Conservation (phyloP, 2,329 filamentous ascomycete species). For the Pseudogymnoascus verrucosus region DNA sequence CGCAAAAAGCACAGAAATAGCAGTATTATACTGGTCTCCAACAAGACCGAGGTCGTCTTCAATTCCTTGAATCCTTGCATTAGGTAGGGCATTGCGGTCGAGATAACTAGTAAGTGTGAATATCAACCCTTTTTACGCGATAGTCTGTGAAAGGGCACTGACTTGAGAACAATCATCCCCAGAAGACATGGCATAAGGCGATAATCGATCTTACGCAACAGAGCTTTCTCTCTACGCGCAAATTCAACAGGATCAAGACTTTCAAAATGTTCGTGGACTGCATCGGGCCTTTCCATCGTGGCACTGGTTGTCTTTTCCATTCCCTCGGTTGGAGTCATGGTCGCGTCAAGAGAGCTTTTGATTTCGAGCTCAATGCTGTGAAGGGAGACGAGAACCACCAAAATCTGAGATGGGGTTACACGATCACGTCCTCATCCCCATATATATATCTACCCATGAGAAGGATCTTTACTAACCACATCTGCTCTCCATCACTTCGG, state of each 20-base stretch:
- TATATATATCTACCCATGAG: not conserved
- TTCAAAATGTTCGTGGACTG: not conserved
- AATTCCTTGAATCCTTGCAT: slow-evolving; percentile 18
- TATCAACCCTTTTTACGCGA: not conserved
- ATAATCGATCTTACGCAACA: slow-evolving; percentile 17
- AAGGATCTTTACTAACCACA: not conserved
- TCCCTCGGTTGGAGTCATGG: not conserved
- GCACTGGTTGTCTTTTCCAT: not conserved
- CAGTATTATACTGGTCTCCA: slow-evolving; percentile 32
- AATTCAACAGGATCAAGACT: not conserved
- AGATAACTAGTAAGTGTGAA: slow-evolving; percentile 22
- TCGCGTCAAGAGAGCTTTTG: not conserved
- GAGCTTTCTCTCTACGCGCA: slow-evolving; percentile 11
- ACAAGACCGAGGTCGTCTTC: slow-evolving; percentile 26
- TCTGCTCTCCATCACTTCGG: not conserved
- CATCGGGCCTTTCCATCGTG: not conserved
- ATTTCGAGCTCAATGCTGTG: not conserved
- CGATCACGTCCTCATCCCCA: not conserved
- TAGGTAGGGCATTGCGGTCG: slow-evolving; percentile 25
- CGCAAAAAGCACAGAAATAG: slow-evolving; percentile 23
- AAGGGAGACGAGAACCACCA: not conserved
- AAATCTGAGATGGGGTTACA: not conserved
- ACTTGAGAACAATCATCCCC: slow-evolving; percentile 18
- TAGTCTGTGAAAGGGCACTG: not conserved
- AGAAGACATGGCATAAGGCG: slow-evolving; percentile 17